Evolutionary conservation across 108 stramenopile species (phyloP), one percentile per base, ranked within the genome.

Genomic region (Mayamaea pseudoterrestris): DNA sequence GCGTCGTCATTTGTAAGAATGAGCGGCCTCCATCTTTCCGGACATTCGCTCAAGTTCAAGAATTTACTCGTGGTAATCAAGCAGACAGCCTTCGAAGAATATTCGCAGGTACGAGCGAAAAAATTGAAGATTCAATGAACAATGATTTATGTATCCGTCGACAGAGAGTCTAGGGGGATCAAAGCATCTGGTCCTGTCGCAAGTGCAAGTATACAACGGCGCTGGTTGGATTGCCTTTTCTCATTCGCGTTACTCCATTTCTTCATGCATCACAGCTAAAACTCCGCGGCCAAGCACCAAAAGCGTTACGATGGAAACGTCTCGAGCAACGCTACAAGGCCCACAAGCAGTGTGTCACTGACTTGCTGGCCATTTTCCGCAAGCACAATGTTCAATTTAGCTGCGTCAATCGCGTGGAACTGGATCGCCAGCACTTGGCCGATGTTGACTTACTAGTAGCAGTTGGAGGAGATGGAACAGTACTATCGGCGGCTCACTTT

Each of bases 391-490:
- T 94, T 18, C 37, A 73, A 22, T 93, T 83, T 56, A 65, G 63
- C 11, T 78, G 85, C 50, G 90, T 97, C 37, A 91, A 87, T 55
- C 78, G 96, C 17, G 91, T 94, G 14, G 96, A 95, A 55, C 58
- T 97, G 40, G 93, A 93, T 63, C 77, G 96, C 43, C 91, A 95
- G 57, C 92, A 93, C 66, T 65, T 93, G 53, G 67, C 80, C 4
- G 79, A 91, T 68, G 71, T 84, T 14, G 96, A 97, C 63, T 56
- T 97, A 36, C 67, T 97, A 39, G 73, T 97, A 35, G 82, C 96
- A 2, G 90, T 97, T 21, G 96, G 96, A 1, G 96, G 96, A 4
- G 96, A 97, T 68, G 96, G 96, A 17, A 97, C 96, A 0, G 92
- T 89, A 2, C 65, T 97, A 29, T 78, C 75, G 37, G 60, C 79